Conservation (phyloP, 805 yeast genomes). For the Metschnikowia lunata region DNA sequence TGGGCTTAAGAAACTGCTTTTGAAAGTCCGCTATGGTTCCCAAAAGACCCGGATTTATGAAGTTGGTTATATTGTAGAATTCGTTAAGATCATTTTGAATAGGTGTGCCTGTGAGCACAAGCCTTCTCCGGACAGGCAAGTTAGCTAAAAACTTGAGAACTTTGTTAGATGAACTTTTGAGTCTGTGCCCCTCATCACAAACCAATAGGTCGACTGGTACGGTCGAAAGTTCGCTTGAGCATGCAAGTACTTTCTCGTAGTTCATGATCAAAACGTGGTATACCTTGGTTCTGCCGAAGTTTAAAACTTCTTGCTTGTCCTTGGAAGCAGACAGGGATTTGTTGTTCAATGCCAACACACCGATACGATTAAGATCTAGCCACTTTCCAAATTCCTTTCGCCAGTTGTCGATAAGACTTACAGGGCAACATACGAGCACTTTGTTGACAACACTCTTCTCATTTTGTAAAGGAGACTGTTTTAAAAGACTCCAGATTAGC, state of each 20-base stretch:
- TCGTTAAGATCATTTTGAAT: slow-evolving; percentile 89
- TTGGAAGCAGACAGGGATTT: slow-evolving; percentile 43
- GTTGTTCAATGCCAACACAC: slow-evolving; percentile 57
- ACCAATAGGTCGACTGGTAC: slow-evolving; percentile 63
- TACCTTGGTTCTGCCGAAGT: slow-evolving; percentile 62
- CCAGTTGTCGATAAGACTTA: slow-evolving; percentile 86
- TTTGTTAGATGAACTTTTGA: slow-evolving; percentile 72
- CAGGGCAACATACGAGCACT: slow-evolving; percentile 84
- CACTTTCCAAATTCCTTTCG: slow-evolving; percentile 82
- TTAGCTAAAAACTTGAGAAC: slow-evolving; percentile 58
- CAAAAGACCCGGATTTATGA: slow-evolving; percentile 77
- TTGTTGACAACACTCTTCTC: slow-evolving; percentile 45
- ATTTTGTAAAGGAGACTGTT: slow-evolving; percentile 48
- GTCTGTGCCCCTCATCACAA: slow-evolving; percentile 94
- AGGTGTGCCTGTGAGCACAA: slow-evolving; percentile 84
- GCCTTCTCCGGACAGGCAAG: slow-evolving; percentile 50
- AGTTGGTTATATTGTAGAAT: slow-evolving; percentile 74
- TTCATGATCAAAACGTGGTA: slow-evolving; percentile 84
- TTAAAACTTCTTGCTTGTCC: slow-evolving; percentile 53
- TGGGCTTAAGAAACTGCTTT: slow-evolving; percentile 63
- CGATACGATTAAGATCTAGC: slow-evolving; percentile 63
- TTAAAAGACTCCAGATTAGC: slow-evolving; percentile 75
- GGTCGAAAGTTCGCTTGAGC: slow-evolving; percentile 46
- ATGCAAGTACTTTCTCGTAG: slow-evolving; percentile 70
- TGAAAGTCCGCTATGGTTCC: slow-evolving; percentile 60